Conservation (phyloP, 2,329 filamentous ascomycete genomes). For the Westerdykella sp. region DNA sequence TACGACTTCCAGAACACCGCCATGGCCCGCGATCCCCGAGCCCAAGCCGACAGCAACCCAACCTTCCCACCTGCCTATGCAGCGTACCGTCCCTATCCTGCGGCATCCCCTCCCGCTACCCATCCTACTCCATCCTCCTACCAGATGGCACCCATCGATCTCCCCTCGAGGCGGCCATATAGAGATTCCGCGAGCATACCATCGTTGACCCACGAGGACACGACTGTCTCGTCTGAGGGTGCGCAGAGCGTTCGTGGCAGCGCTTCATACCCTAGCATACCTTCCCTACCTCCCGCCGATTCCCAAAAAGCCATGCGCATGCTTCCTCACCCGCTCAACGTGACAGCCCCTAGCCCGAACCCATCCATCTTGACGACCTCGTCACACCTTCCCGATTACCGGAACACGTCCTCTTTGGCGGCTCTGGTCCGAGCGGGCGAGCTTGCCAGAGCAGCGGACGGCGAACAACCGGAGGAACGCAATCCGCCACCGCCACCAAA, state of each 20-base stretch:
- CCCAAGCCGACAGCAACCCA: conserved; percentile 13
- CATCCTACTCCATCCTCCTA: not conserved
- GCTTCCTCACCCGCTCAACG: conserved; percentile 33
- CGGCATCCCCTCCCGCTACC: conserved; percentile 2
- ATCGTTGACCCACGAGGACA: conserved; percentile 35
- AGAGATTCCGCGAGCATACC: conserved; percentile 28
- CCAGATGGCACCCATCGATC: conserved; percentile 14
- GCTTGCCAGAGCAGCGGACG: conserved; percentile 31
- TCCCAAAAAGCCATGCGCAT: conserved; percentile 29
- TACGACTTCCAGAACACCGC: conserved; percentile 15
- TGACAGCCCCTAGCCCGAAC: conserved; percentile 29
- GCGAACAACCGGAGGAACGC: conserved; percentile 8
- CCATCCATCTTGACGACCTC: conserved; percentile 11
- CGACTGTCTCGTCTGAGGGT: conserved; percentile 37
- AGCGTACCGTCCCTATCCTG: conserved; percentile 16
- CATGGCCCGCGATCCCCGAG: conserved; percentile 16
- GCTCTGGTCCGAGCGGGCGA: conserved; percentile 36
- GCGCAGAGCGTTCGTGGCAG: conserved; percentile 17
- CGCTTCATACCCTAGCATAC: conserved; percentile 7
- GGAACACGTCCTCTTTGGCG: conserved; percentile 31
- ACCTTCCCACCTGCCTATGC: conserved; percentile 12
- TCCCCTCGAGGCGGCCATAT: conserved; percentile 26
- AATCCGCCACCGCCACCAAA: too few relatives aligned
- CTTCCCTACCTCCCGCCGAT: conserved; percentile 20
- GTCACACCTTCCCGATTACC: conserved; percentile 21